A percentile compares a stretch with the other conserved stretches of the same genome.
phyloP scores from a whole-genome alignment of 163 green algal species.

The Coccomyxa subellipsoidea region DNA sequence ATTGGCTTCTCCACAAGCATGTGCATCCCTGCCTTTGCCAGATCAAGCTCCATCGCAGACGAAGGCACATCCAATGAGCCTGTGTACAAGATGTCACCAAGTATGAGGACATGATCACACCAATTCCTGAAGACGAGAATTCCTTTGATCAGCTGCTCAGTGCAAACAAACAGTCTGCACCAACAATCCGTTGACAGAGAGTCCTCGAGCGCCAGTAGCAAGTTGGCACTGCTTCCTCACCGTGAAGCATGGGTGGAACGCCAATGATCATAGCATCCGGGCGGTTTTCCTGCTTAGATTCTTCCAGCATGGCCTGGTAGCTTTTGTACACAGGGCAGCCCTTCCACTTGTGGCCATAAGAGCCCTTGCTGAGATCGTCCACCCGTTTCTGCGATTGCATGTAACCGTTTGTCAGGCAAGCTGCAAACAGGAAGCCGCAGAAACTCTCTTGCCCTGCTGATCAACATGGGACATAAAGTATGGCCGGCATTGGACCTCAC shows the following conservation, averaged over 20 bases:
- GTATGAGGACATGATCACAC: background rate
- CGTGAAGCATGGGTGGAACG: constrained; percentile 16
- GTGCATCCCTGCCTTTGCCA: constrained; percentile 27
- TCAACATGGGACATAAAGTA: no score
- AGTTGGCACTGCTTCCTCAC: background rate
- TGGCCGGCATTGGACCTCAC: no score
- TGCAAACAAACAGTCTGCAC: no score
- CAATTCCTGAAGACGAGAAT: no score
- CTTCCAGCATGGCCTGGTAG: constrained; percentile 23
- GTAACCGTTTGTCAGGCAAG: no score
- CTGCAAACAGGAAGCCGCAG: no score
- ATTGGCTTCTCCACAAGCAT: constrained; percentile 34
- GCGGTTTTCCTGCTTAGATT: background rate
- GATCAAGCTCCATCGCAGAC: constrained; percentile 17
- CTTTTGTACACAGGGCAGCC: constrained; percentile 17
- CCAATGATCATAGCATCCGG: constrained; percentile 31
- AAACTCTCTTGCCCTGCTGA: no score
- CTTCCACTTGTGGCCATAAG: constrained; percentile 20
- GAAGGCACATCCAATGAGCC: constrained; percentile 17
- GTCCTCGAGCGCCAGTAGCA: no score
- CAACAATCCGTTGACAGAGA: no score
- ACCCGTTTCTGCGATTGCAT: constrained; percentile 13
- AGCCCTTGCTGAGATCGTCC: background rate
- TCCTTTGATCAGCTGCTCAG: no score
- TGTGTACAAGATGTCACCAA: background rate